Evolutionary conservation across 805 yeast genomes (phyloP).

Genomic region (Cyberlindnera euphorbiae): DNA sequence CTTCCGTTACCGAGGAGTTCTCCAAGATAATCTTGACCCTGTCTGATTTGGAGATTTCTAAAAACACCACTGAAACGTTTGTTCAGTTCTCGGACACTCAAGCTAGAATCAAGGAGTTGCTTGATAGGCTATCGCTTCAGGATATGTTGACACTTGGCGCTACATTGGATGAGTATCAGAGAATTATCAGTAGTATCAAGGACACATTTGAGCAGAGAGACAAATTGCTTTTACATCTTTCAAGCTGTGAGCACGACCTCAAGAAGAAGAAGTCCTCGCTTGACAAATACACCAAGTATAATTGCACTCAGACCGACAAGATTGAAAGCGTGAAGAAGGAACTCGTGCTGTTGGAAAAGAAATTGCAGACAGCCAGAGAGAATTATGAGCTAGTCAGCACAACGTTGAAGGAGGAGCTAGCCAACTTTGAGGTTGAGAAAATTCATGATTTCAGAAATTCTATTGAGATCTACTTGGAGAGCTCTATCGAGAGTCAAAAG

Average conservation of each 20-base stretch:
- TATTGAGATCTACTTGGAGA: slow-evolving; percentile 86
- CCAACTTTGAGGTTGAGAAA: slow-evolving; percentile 65
- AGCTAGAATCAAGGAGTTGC: slow-evolving; percentile 60
- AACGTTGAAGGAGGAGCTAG: slow-evolving; percentile 63
- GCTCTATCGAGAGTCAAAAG: slow-evolving; percentile 88
- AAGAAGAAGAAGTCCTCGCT: slow-evolving; percentile 41
- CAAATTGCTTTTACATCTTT: slow-evolving; percentile 44
- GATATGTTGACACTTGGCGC: slow-evolving; percentile 83
- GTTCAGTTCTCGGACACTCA: slow-evolving; percentile 71
- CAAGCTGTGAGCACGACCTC: slow-evolving; percentile 45
- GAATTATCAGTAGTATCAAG: slow-evolving; percentile 71
- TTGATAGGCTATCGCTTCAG: slow-evolving; percentile 75
- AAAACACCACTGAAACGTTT: slow-evolving; percentile 57
- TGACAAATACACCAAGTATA: slow-evolving; percentile 41
- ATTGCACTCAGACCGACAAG: slow-evolving; percentile 59
- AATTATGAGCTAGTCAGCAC: slow-evolving; percentile 61
- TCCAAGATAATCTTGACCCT: slow-evolving; percentile 50
- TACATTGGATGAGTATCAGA: slow-evolving; percentile 81
- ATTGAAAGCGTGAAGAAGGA: slow-evolving; percentile 54
- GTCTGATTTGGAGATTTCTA: slow-evolving; percentile 71
- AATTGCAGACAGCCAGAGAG: slow-evolving; percentile 47
- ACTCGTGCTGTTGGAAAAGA: slow-evolving; percentile 47
- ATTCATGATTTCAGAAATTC: slow-evolving; percentile 81
- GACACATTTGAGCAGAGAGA: slow-evolving; percentile 71
- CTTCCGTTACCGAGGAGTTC: slow-evolving; percentile 65